A percentile compares a stretch with the other conserved stretches of the same genome.
phyloP scores from a whole-genome alignment of 495 filamentous ascomycete species.

The Penicillium odoratum region DNA sequence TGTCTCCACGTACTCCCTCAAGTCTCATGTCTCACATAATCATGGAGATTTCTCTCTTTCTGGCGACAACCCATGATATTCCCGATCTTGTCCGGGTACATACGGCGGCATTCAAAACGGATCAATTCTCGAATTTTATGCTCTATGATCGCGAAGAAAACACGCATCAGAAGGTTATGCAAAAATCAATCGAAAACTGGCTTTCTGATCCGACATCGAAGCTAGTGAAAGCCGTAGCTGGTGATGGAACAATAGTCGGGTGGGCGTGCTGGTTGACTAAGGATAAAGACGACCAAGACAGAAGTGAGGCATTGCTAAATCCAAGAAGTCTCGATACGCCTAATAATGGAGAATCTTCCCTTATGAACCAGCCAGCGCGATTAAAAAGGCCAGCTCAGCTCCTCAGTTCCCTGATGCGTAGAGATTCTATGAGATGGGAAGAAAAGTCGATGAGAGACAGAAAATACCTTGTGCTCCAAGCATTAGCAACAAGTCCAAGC shows the following conservation, averaged over 20 bases:
- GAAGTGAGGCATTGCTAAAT: background rate
- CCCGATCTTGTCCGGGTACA: background rate
- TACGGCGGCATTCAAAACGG: background rate
- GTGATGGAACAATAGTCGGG: background rate
- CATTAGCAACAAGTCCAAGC: slow-evolving; percentile 1
- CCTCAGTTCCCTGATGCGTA: background rate
- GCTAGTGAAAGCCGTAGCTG: slow-evolving; percentile 1
- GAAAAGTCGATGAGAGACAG: background rate
- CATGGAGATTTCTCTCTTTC: background rate
- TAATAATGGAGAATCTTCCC: background rate
- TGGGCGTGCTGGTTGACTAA: slow-evolving; percentile 1
- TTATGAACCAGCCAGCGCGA: slow-evolving; percentile 1
- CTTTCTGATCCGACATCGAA: slow-evolving; percentile 2
- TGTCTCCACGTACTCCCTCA: too few relatives aligned
- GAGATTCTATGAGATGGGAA: background rate
- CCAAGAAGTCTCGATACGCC: background rate
- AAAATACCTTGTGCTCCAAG: background rate
- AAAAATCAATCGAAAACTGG: background rate
- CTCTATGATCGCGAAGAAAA: background rate
- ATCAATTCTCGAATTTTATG: slow-evolving; percentile 1
- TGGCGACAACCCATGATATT: background rate
- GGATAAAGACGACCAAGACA: background rate
- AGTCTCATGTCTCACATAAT: too few relatives aligned
- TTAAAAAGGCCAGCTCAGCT: background rate
- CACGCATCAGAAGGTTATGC: background rate